These are phyloP conservation scores for Calycina herbarum DNA, from an alignment of 2,329 filamentous ascomycete species.

Conservation along the genomic window DNA sequence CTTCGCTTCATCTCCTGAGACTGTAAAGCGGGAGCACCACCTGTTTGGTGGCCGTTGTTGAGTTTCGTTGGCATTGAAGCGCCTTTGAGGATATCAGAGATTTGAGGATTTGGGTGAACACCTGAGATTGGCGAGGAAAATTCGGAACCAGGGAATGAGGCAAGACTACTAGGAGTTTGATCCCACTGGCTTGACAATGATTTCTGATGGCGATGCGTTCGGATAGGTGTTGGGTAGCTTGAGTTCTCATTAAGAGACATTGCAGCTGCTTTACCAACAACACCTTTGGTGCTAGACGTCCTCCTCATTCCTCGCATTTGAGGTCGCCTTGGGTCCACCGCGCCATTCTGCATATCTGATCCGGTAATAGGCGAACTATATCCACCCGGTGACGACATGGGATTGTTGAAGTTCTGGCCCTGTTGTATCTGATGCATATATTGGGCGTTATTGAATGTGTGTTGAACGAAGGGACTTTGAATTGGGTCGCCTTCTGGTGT, in stretches of 20 bases:
- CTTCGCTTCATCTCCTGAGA: constrained; percentile 93
- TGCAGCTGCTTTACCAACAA: constrained; percentile 83
- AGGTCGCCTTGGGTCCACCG: constrained; percentile 52
- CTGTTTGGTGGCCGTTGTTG: constrained; percentile 41
- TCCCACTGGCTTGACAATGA: constrained; percentile 88
- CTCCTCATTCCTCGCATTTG: constrained; percentile 65
- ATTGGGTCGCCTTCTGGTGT: constrained; percentile 91
- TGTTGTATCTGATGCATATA: constrained; percentile 68
- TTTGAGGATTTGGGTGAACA: constrained; percentile 67
- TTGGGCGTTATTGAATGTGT: constrained; percentile 72
- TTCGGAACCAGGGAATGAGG: constrained; percentile 85
- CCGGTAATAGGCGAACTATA: constrained; percentile 53
- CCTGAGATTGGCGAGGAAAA: constrained; percentile 79
- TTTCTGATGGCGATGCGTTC: constrained; percentile 73
- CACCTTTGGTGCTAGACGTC: constrained; percentile 70
- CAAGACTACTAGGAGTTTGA: constrained; percentile 77
- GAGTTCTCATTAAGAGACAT: constrained; percentile 64
- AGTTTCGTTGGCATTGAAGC: constrained; percentile 91
- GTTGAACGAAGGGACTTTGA: constrained; percentile 82
- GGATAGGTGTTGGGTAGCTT: constrained; percentile 74
- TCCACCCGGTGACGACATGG: constrained; percentile 53
- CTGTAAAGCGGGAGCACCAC: constrained; percentile 49
- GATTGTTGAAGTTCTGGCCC: constrained; percentile 52
- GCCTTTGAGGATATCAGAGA: constrained; percentile 85
- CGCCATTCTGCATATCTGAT: constrained; percentile 48